Conservation (phyloP, 495 filamentous ascomycete genomes). For the Cenococcum geophilum region DNA sequence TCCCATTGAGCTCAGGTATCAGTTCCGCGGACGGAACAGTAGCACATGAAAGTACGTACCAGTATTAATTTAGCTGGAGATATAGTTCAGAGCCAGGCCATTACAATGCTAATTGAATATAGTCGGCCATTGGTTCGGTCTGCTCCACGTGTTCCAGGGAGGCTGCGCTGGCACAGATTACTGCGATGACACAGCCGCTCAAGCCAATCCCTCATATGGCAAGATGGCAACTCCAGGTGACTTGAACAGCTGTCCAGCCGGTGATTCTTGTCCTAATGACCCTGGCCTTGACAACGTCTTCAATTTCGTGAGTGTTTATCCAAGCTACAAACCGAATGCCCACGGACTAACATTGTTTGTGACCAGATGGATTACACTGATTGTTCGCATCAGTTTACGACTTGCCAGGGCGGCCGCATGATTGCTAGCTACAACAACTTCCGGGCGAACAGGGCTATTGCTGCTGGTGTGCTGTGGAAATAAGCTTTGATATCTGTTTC, state of each 20-base stretch:
- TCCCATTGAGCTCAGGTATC: constrained; percentile 5
- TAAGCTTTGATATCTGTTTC: background rate
- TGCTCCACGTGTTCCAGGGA: constrained; percentile 53
- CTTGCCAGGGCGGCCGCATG: constrained; percentile 27
- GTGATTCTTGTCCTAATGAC: constrained; percentile 45
- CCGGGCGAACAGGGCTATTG: background rate
- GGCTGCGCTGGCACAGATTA: constrained; percentile 41
- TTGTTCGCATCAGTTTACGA: constrained; percentile 20
- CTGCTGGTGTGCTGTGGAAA: constrained; percentile 1
- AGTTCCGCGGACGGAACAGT: constrained; percentile 12
- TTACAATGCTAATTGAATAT: background rate
- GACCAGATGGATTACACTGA: constrained; percentile 26
- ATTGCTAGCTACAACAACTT: background rate
- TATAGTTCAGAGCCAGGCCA: background rate
- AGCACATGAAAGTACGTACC: constrained; percentile 16
- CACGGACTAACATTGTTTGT: background rate
- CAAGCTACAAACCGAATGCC: background rate
- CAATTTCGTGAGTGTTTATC: constrained; percentile 37
- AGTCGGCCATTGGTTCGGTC: constrained; percentile 56
- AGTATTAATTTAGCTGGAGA: background rate
- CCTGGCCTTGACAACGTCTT: constrained; percentile 47
- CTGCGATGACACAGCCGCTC: constrained; percentile 49
- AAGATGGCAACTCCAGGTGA: constrained; percentile 13
- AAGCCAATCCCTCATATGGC: constrained; percentile 45
- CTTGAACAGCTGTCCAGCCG: constrained; percentile 41